Evolutionary conservation across 192 early-diverging fungal species (phyloP).

Genomic region (Pecoramyces ruminantium): DNA sequence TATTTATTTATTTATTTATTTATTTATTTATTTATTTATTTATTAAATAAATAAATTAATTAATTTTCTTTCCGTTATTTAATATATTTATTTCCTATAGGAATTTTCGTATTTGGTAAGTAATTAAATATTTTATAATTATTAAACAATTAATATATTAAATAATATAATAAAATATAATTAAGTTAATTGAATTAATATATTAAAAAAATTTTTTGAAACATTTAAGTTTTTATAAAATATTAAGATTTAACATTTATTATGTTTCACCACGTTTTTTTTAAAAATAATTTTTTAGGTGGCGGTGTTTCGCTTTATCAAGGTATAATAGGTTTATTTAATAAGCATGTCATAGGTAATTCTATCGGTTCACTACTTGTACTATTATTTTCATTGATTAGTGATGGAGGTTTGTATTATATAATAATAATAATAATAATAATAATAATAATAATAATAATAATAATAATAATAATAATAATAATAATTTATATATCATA

Average conservation of each 20-base stretch:
- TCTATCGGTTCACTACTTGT: conserved; percentile 15
- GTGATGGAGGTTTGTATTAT: conserved; percentile 18
- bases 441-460: conserved; percentile 3
- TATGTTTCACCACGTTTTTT: neutral
- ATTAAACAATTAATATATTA: too few relatives aligned
- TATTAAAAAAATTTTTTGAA: too few relatives aligned
- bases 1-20: too few relatives aligned
- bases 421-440: neutral
- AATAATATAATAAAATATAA: too few relatives aligned
- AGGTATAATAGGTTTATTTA: conserved; percentile 24
- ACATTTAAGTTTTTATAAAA: too few relatives aligned
- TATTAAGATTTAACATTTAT: too few relatives aligned
- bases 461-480: conserved; percentile 7
- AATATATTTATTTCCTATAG: too few relatives aligned
- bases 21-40: too few relatives aligned
- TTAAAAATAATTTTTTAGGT: neutral
- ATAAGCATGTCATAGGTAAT: conserved; percentile 17
- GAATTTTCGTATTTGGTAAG: neutral
- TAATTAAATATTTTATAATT: too few relatives aligned
- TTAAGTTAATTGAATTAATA: too few relatives aligned
- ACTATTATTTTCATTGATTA: conserved; percentile 19
- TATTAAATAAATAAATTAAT: too few relatives aligned
- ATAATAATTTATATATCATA: neutral
- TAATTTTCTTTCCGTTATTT: too few relatives aligned
- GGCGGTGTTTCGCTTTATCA: conserved; percentile 35